Evolutionary conservation across 2,329 filamentous ascomycete species (phyloP).

Genomic region (Trichoderma breve): DNA sequence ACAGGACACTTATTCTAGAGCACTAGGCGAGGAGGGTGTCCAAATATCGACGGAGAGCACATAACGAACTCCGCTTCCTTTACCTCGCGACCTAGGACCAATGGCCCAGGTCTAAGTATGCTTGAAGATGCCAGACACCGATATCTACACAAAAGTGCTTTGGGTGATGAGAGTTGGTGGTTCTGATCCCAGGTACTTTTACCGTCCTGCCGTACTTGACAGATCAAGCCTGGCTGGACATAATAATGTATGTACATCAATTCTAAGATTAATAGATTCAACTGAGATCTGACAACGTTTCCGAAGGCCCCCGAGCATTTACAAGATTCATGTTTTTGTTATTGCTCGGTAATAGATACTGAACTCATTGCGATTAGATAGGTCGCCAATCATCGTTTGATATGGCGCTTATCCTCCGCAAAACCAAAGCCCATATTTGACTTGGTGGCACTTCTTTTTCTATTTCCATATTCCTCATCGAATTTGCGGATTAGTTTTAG

Average conservation of each 20-base stretch:
- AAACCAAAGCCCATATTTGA: constrained; percentile 60
- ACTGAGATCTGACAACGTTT: neutral
- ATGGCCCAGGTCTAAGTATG: neutral
- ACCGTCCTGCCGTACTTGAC: neutral
- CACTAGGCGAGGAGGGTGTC: constrained; percentile 62
- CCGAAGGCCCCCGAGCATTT: neutral
- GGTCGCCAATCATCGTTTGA: neutral
- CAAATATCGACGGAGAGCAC: constrained; percentile 45
- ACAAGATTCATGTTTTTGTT: neutral
- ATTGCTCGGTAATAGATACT: neutral
- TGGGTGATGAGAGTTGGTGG: neutral
- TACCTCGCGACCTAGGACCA: neutral
- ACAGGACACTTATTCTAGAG: constrained; percentile 66
- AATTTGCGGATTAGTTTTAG: constrained; percentile 88
- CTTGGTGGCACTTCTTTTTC: constrained; percentile 61
- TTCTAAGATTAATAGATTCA: neutral
- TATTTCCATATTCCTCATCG: constrained; percentile 90
- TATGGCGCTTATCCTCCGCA: constrained; percentile 34
- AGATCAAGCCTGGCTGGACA: neutral
- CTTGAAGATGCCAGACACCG: neutral
- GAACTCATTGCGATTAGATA: neutral
- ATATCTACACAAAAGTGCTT: neutral
- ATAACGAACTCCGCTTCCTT: neutral
- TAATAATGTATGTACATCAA: neutral
- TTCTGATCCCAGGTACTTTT: neutral